These are phyloP conservation scores for Hirsutella minnesotensis DNA, from an alignment of 2,329 filamentous ascomycete species.

Conservation along the genomic window DNA sequence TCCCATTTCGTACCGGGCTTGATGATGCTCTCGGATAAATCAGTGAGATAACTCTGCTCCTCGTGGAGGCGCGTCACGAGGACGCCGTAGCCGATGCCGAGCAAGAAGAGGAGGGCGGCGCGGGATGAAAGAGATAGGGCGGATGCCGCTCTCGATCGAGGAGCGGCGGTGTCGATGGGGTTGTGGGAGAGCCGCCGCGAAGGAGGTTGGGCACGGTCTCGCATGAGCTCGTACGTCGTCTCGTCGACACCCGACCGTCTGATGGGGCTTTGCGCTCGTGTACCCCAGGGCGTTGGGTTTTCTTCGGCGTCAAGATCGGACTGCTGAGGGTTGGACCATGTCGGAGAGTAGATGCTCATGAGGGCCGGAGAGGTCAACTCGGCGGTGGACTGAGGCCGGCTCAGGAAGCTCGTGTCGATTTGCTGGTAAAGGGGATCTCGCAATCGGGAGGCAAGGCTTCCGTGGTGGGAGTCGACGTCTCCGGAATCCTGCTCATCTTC, in stretches of 20 bases:
- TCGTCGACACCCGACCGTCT: slow-evolving; percentile 31
- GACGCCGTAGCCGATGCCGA: slow-evolving; percentile 74
- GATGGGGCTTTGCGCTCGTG: slow-evolving; percentile 59
- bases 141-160: slow-evolving; percentile 11
- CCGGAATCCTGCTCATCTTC: slow-evolving; percentile 10
- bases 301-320: slow-evolving; percentile 34
- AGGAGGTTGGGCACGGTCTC: slow-evolving; percentile 22
- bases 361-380: slow-evolving; percentile 86
- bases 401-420: slow-evolving; percentile 30
- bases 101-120: slow-evolving; percentile 55
- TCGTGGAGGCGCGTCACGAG: slow-evolving; percentile 72
- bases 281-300: slow-evolving; percentile 63
- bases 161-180: slow-evolving; percentile 11
- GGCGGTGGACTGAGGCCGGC: slow-evolving; percentile 64
- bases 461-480: not conserved
- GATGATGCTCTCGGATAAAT: slow-evolving; percentile 39
- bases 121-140: slow-evolving; percentile 43
- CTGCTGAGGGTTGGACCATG: slow-evolving; percentile 39
- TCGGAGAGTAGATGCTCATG: slow-evolving; percentile 77
- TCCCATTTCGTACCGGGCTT: slow-evolving; percentile 38
- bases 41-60: slow-evolving; percentile 46
- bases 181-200: slow-evolving; percentile 24
- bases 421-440: slow-evolving; percentile 32
- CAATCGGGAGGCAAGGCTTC: slow-evolving; percentile 13
- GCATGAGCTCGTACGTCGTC: slow-evolving; percentile 30